Evolutionary conservation across 495 filamentous ascomycete species (phyloP), one percentile per base, ranked within the genome.

Genomic region (Neurospora sp.): DNA sequence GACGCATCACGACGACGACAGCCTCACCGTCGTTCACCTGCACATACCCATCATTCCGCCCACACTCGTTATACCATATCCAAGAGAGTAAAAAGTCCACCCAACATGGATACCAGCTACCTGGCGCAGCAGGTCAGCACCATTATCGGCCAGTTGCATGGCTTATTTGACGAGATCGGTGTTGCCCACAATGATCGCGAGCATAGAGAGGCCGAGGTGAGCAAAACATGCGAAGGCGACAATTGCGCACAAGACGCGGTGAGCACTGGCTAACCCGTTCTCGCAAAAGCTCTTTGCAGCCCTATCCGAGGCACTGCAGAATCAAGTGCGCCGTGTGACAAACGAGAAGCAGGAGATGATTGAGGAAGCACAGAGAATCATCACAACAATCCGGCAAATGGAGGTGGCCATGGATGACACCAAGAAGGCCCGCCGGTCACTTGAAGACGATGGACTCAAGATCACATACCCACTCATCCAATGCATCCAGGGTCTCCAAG

Each of bases 161-260:
- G 91, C 59, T 87, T 98, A 69, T 99, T 96, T 78, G 96, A 98
- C 82, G 95, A 98, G 75, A 98, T 99, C 77, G 96, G 96, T 42
- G 90, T 99, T 59, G 87, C 94, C 20, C 89, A 83, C 78, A 93
- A 96, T 89, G 96, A 97, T 83, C 90, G 96, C 74, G 94, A 98
- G 74, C 85, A 88, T 5, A 87, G 96, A 73, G 94, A 98, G 80
- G 86, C 92, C 77, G 91, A 96, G 88, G 93, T 97, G 75, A 73
- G 78, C 6, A 66, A 66, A 18, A 66, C 54, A 31, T 9, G 27
- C 54, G 18, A 4, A 35, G 27, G 54, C 27, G 23, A 16, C 54
- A 66, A 66, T 16, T 66, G 54, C 27, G 54, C 54, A 37, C 27
- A 62, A 62, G 54, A 12, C 54, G 14, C 54, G 54, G 54, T 23